Base-by-base conservation (phyloP, 116 monocot species). In the Phalaenopsis hybrid region DNA sequence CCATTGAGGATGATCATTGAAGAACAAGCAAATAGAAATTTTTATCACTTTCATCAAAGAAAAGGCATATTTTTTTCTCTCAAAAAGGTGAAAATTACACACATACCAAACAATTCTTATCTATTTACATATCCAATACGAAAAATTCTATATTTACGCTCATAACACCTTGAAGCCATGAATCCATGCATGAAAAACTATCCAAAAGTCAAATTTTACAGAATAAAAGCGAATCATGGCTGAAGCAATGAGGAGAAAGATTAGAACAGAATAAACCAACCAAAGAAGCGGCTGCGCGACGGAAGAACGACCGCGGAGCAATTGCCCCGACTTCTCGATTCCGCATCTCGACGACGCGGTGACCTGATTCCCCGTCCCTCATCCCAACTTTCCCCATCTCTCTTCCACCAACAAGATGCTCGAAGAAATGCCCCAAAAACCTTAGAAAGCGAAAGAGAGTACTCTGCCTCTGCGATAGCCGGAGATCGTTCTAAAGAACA, bases 311-410 rank as follows among this genome's bases (percentile, higher is more conserved):
- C 63, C 86, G 80, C 6, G 94, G 92, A 8, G 44, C 8, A 79
- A 94, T 78, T 55, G 75, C 75, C 45, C 94, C 94, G 4, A 86
- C 82, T 86, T 94, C 92, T 20, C 94, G 87, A 78, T 81, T 78
- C 83, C 89, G 83, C 57, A 94, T 31, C n/a, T 84, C 80, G 52
- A 83, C 78, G 41, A 93, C 23, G 52, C 83, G 79, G 50, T 43
- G 51, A 9, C 79, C 76, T 15, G 16, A n/a, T 50, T 46, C 77
- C 70, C 75, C 76, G 52, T 72, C 78, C 55, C 46, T 48, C 74
- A 76, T 81, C 18, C 77, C 51, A 8, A 49, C 17, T 51, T 46
- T 81, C 73, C 23, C 65, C 83, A 74, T 81, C 79, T 37, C 2
- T 72, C 37, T 45, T 45, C 75, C 44, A 11, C 45, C 18, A 13